phyloP scores from a whole-genome alignment of 768 basidiomycete genomes.

The Xanthoconium purpureum region DNA sequence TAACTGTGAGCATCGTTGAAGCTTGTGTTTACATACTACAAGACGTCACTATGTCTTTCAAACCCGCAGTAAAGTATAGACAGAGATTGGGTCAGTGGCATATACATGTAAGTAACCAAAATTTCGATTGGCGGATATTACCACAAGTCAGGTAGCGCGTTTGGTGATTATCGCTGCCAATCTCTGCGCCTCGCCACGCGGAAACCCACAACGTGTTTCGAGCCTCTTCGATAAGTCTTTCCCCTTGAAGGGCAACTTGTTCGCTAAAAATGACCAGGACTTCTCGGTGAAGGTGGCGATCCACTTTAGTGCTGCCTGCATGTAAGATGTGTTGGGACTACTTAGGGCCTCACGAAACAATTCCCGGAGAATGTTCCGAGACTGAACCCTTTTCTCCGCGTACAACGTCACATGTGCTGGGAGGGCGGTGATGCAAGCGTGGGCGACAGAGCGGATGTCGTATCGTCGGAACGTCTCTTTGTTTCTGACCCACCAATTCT shows the following conservation, averaged over 20 bases:
- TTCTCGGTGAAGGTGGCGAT: background rate
- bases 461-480: slow-evolving; percentile 4
- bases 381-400: background rate
- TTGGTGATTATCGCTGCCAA: too few species aligned
- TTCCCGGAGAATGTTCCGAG: background rate
- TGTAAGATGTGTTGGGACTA: background rate
- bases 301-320: background rate
- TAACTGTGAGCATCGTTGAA: too few species aligned
- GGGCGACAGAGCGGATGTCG: background rate
- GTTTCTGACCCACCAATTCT: slow-evolving; percentile 8
- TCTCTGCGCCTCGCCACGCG: background rate
- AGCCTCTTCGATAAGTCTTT: background rate
- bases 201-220: background rate
- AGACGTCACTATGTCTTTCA: too few species aligned
- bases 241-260: background rate
- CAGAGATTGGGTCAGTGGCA: too few species aligned
- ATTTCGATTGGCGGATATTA: too few species aligned
- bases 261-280: background rate
- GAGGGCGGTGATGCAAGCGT: slow-evolving; percentile 11
- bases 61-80: too few species aligned
- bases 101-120: too few species aligned
- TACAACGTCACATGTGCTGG: background rate
- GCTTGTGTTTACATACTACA: too few species aligned
- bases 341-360: background rate
- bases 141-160: too few species aligned